Percentiles rank a stretch among this genome's conserved stretches.
phyloP scores from a whole-genome alignment of 495 filamentous ascomycete species.

The Penicillium malachiteum region DNA sequence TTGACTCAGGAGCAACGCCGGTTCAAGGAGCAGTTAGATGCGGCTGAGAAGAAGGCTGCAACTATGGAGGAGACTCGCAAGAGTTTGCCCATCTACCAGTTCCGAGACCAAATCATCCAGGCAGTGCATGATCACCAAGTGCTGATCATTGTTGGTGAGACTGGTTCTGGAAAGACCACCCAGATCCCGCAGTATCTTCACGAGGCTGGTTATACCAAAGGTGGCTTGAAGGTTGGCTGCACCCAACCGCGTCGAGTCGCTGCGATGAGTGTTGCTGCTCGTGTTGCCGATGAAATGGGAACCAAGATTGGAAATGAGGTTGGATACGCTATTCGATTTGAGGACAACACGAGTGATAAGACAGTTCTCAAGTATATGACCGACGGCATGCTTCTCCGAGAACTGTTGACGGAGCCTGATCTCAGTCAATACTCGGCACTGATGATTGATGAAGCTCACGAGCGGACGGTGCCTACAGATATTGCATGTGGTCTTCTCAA shows the following conservation, averaged over 20 bases:
- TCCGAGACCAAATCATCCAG: conserved; percentile 72
- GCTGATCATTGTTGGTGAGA: conserved; percentile 76
- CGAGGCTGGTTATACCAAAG: conserved; percentile 81
- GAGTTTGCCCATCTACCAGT: conserved; percentile 85
- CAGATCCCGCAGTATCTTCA: conserved; percentile 88
- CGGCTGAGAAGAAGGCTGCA: conserved; percentile 78
- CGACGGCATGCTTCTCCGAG: conserved; percentile 92
- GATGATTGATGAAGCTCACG: conserved; percentile 98
- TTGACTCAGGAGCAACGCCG: conserved; percentile 76
- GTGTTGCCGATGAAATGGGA: conserved; percentile 93
- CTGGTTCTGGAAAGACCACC: conserved; percentile 85
- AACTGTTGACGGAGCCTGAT: conserved; percentile 88
- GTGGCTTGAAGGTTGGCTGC: conserved; percentile 56
- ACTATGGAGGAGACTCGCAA: conserved; percentile 91
- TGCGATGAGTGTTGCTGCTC: conserved; percentile 91
- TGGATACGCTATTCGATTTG: conserved; percentile 94
- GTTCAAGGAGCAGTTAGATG: conserved; percentile 76
- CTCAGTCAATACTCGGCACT: conserved; percentile 81
- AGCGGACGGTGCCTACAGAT: conserved; percentile 87
- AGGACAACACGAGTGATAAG: conserved; percentile 90
- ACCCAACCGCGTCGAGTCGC: conserved; percentile 92
- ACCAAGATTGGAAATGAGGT: conserved; percentile 89
- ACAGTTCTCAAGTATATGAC: conserved; percentile 97
- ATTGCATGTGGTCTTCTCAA: conserved; percentile 89
- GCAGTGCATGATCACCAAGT: conserved; percentile 77